Base-by-base conservation (phyloP, 257 asterid genomes). In the Marsdenia floribunda region DNA sequence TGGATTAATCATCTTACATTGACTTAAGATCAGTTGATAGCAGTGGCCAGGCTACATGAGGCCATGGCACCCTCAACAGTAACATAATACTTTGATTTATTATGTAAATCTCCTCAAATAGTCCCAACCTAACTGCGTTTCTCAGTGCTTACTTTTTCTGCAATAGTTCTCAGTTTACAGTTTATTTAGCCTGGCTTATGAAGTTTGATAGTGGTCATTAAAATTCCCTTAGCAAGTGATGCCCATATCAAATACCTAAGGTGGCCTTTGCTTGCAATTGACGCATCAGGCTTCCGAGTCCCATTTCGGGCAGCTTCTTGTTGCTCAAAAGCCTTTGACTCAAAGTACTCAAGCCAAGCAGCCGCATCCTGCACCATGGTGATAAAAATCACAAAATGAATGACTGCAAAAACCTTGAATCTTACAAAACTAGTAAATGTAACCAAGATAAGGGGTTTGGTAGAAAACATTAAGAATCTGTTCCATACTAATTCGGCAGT, bases 281-380 rank as follows among this genome's bases (percentile, higher is more conserved):
- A 92, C 61, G 97, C 92, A 83, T 92, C 96, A 69, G 97, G 96
- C 79, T 89, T 92, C 72, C 89, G 83, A 61, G 93, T 92, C 81
- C 97, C 97, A 79, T 90, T 90, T 80, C 96, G 88, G 82, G 92
- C 93, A 83, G 97, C 96, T 87, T 92, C 96, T 85, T 92, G 97
- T 85, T 90, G 97, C 83, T 92, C 97, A 78, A 90, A 85, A 80
- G 97, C 96, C 87, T 92, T 92, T 63, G 97, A 92, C 81, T 92
- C 97, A 72, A 92, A 92, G 83, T 92, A 92, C 83, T 92, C 97
- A 52, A 92, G 96, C 97, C 97, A 92, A 38, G 97, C 97, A 79
- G 97, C 97, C 49, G 97, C 97, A 83, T 92, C 97, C 97, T 88
- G 90, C 77, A 82, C 75, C 74, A 78, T 77, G 66, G 18, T 59